Percentiles rank a stretch among this genome's conserved stretches.
Evolutionary conservation across 495 filamentous ascomycete genomes (phyloP).

Genomic region (Evernia prunastri): DNA sequence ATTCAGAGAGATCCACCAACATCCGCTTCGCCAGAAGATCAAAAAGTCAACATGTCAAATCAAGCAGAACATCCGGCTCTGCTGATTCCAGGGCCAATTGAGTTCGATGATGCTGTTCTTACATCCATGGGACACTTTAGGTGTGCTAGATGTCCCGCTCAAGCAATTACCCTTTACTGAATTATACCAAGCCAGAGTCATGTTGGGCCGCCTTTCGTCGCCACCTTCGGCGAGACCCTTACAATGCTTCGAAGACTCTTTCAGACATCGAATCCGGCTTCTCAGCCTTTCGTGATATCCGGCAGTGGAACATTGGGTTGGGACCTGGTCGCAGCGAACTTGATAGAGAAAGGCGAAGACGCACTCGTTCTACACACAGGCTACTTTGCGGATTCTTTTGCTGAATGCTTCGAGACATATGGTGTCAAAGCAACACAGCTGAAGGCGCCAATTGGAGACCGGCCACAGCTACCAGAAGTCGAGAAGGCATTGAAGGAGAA

Average conservation of each 20-base stretch:
- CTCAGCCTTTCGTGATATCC: conserved; percentile 88
- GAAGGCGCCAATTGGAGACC: conserved; percentile 79
- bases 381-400: conserved; percentile 96
- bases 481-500: conserved; percentile 82
- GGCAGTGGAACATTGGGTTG: conserved; percentile 94
- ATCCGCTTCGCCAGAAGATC: conserved; percentile 11
- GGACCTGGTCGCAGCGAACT: conserved; percentile 89
- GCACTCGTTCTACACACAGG: conserved; percentile 90
- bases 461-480: conserved; percentile 79
- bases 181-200: conserved; percentile 77
- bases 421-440: conserved; percentile 83
- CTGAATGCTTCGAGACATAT: conserved; percentile 83
- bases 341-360: conserved; percentile 80
- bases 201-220: conserved; percentile 80
- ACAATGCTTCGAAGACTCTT: conserved; percentile 87
- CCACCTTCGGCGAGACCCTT: conserved; percentile 82
- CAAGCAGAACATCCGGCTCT: conserved; percentile 76
- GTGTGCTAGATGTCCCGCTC: conserved; percentile 43
- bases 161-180: conserved; percentile 1
- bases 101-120: conserved; percentile 96
- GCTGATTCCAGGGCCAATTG: conserved; percentile 93
- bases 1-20: conserved; percentile 36
- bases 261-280: conserved; percentile 70
- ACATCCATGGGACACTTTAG: conserved; percentile 94
- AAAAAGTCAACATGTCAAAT: conserved; percentile 58